These are phyloP conservation scores for Cladosporium sp. DNA, from an alignment of 2,329 filamentous ascomycete genomes.

Conservation along the genomic window DNA sequence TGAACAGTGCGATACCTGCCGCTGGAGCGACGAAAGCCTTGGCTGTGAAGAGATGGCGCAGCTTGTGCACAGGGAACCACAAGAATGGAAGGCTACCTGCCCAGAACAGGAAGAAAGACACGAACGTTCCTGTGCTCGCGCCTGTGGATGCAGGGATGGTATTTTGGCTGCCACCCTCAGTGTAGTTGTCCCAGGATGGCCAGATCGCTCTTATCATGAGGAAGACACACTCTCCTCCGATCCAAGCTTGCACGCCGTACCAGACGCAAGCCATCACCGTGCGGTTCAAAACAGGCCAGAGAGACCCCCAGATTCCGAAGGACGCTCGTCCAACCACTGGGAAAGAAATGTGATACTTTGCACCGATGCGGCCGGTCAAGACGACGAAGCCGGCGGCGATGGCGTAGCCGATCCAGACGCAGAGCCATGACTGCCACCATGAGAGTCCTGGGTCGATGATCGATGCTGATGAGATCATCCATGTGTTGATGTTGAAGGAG, in stretches of 20 bases:
- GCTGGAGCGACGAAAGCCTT: conserved; percentile 81
- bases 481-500: conserved; percentile 53
- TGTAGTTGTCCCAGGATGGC: conserved; percentile 49
- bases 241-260: conserved; percentile 83
- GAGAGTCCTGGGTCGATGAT: conserved; percentile 46
- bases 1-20: conserved; percentile 80
- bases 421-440: conserved; percentile 34
- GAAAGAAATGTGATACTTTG: conserved; percentile 52
- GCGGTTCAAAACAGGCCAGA: conserved; percentile 87
- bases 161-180: conserved; percentile 53
- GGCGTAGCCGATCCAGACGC: conserved; percentile 63
- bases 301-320: conserved; percentile 73
- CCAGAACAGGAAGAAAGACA: conserved; percentile 87
- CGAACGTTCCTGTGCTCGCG: conserved; percentile 70
- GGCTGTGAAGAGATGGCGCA: conserved; percentile 87
- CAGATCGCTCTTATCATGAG: conserved; percentile 87
- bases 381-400: conserved; percentile 27
- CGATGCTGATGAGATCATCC: conserved; percentile 49
- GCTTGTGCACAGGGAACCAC: conserved; percentile 84
- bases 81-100: conserved; percentile 73
- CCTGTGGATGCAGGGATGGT: conserved; percentile 61
- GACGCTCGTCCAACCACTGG: conserved; percentile 53
- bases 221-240: conserved; percentile 72
- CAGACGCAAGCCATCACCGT: conserved; percentile 85
- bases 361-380: conserved; percentile 44